Base-by-base conservation (phyloP, 805 yeast genomes). In the Grigorovia jiainica region DNA sequence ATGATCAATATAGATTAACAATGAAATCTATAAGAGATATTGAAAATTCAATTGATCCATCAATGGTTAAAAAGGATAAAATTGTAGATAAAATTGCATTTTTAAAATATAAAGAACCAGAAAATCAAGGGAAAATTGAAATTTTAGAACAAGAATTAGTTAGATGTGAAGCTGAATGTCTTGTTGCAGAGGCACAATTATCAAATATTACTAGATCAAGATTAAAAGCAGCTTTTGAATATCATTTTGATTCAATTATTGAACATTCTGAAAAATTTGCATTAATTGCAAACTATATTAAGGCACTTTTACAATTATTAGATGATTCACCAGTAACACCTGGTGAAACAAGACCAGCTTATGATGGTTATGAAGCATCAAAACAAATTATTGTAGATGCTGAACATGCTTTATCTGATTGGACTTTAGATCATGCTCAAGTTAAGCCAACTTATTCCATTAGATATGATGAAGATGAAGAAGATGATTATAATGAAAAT, bases 181-280 rank as follows among this genome's bases (percentile, higher is more conserved):
- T 85, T 50, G 95, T 86, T 54, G 95, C 95, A 39, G 95, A 85
- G 69, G 94, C 94, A 24, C 95, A 86, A 70, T 72, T 86, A 55
- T 82, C 90, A 31, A 85, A 85, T 66, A 84, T 84, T 60, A 84
- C 95, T 50, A 75, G 95, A 68, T 87, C 84, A 61, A 82, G 83
- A 66, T 73, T 86, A 61, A 82, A 83, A 70, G 82, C 85, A 51
- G 86, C 94, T 34, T 84, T 76, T 72, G 74, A 79, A 65, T 82
- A 82, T 64, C 90, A 82, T 64, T 84, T 86, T 60, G 94, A 84
- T 62, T 82, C 95, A 33, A 71, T 82, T 51, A 79, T 87, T 66
- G 94, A 85, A 66, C 81, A 78, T 60, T 79, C 94, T 48, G 94
- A 85, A 69, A 85, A 84, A 66, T 73, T 79, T 52, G 90, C 92